Evolutionary conservation across 2,329 filamentous ascomycete species (phyloP), one percentile per base, ranked within the genome.

Genomic region (Pleurostoma richardsiae): DNA sequence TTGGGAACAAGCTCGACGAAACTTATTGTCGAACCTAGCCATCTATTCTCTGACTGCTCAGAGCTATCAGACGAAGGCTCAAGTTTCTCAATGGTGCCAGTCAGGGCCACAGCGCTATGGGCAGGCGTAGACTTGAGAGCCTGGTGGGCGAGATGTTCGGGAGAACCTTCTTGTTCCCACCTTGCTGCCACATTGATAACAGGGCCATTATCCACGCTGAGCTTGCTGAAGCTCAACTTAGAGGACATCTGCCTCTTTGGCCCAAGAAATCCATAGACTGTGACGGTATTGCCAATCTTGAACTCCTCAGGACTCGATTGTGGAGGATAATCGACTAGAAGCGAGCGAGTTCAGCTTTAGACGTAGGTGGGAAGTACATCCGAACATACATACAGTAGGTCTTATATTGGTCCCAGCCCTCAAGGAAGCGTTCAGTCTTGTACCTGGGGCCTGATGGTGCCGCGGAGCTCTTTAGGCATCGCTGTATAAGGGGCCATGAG

Each of bases 241-340:
- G 83, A 83, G 29, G 82, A 82, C 27, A 90, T 71, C 56, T 88
- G 81, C 51, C 81, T 77, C 30, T 82, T 76, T 49, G 80, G 81
- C 29, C 82, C 81, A 1, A 96, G 65, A 56, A 91, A 94, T 26
- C 91, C 91, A 62, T 83, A 76, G 1, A 88, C 63, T 0, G 73
- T 71, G 30, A 86, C 72, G 26, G 67, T 58, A 6, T 70, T 41
- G 36, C 67, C 66, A 5, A 60, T 10, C 29, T 48, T 31, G 39
- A 64, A 68, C 0, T 52, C 51, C 2, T 45, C 42, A 2, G 50
- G 45, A 0, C 53, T 41, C 8, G 64, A 64, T 10, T 62, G 61
- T 4, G 50, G 50, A 4, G 60, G 58, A 29, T 64, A 62, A 26
- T 60, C 51, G 47, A 64, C 66, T 62, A 19, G 19, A 19, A 19